phyloP scores from a whole-genome alignment of 176 grass and related monocot species.

The Oryza officinalis region DNA sequence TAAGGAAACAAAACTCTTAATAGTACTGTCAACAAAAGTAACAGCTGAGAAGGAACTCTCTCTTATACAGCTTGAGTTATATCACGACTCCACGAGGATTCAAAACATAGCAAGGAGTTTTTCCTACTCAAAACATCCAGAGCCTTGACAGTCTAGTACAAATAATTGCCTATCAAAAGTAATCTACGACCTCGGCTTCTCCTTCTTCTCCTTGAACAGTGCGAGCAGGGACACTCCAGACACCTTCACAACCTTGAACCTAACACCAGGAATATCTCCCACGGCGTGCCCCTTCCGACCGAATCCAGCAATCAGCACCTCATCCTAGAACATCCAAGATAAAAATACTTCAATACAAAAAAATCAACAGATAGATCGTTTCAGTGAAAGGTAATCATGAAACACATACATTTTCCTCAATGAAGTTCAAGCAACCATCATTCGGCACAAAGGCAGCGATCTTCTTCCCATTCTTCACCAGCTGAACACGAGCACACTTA shows the following conservation, averaged over 20 bases:
- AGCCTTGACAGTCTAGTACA: constrained; percentile 25
- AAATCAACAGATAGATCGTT: too few relatives aligned
- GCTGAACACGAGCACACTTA: constrained; percentile 66
- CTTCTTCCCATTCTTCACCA: constrained; percentile 73
- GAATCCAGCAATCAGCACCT: constrained; percentile 68
- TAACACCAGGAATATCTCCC: constrained; percentile 69
- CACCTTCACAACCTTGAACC: constrained; percentile 82
- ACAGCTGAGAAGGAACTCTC: constrained; percentile 20
- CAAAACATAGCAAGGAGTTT: constrained; percentile 4
- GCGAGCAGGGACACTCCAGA: constrained; percentile 62
- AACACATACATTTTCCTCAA: constrained; percentile 50
- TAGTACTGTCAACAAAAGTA: constrained; percentile 28
- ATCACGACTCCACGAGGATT: too few relatives aligned
- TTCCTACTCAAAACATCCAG: constrained; percentile 14
- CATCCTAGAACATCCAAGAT: constrained; percentile 45
- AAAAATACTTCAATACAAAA: background rate
- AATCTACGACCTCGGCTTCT: constrained; percentile 58
- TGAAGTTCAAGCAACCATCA: constrained; percentile 67
- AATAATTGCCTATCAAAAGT: constrained; percentile 14
- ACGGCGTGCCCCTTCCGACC: constrained; percentile 58
- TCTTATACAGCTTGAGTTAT: constrained; percentile 22
- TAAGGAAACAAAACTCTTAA: constrained; percentile 25
- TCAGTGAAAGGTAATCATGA: background rate
- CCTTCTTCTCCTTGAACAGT: constrained; percentile 63
- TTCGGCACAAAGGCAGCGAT: constrained; percentile 69